These are phyloP conservation scores for Ogataea zsoltii DNA, from an alignment of 805 yeast species.

Conservation along the genomic window DNA sequence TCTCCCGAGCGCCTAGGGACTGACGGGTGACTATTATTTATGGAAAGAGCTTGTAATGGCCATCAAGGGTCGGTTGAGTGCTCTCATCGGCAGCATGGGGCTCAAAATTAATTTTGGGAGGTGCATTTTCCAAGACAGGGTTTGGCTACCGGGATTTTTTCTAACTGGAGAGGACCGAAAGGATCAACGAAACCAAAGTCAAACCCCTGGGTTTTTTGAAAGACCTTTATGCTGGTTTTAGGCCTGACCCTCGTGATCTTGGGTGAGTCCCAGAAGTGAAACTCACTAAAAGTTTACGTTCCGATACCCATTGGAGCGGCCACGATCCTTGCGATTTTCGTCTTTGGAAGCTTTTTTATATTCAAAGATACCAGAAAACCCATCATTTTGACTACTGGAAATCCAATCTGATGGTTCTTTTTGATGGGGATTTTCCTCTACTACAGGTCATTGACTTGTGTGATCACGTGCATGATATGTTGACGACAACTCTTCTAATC, in stretches of 20 bases:
- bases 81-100: constrained; percentile 29
- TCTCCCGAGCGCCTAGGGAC: constrained; percentile 34
- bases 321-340: constrained; percentile 26
- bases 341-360: constrained; percentile 40
- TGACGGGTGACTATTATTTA: constrained; percentile 26
- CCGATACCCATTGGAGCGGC: constrained; percentile 41
- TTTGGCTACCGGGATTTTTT: constrained; percentile 43
- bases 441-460: constrained; percentile 15
- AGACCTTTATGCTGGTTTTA: constrained; percentile 29
- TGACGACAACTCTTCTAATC: constrained; percentile 32
- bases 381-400: constrained; percentile 36
- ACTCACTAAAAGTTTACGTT: constrained; percentile 41
- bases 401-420: constrained; percentile 20
- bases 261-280: constrained; percentile 47
- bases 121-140: constrained; percentile 40
- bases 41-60: constrained; percentile 19
- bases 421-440: constrained; percentile 15
- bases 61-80: constrained; percentile 20
- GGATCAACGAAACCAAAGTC: constrained; percentile 33
- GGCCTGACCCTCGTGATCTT: constrained; percentile 42
- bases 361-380: constrained; percentile 45
- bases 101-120: constrained; percentile 45
- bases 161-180: constrained; percentile 34
- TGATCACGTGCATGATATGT: constrained; percentile 23
- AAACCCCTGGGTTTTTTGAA: constrained; percentile 27